These are phyloP conservation scores for Pseudogymnoascus sp. DNA, from an alignment of 2,329 filamentous ascomycete genomes.

Conservation along the genomic window DNA sequence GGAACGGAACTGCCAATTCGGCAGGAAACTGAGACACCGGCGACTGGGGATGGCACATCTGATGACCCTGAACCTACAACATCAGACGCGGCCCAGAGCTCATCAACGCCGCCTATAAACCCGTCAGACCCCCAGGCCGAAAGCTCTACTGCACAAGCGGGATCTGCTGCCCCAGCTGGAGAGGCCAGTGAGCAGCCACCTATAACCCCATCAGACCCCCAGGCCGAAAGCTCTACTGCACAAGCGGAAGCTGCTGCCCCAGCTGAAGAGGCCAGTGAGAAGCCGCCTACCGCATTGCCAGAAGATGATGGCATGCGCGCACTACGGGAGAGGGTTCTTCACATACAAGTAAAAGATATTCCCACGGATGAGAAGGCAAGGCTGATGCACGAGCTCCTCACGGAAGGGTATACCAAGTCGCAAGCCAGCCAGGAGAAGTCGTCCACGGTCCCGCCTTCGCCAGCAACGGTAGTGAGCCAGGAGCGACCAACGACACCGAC, in stretches of 20 bases:
- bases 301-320: conserved; percentile 71
- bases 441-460: conserved; percentile 17
- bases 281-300: conserved; percentile 34
- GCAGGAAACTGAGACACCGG: neutral
- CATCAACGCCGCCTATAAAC: neutral
- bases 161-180: neutral
- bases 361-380: conserved; percentile 57
- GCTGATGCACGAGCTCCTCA: conserved; percentile 61
- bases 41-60: neutral
- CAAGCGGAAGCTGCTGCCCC: neutral
- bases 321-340: conserved; percentile 58
- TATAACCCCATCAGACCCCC: neutral
- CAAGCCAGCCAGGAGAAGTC: conserved; percentile 27
- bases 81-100: neutral
- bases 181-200: conserved; percentile 10
- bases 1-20: neutral
- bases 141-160: neutral
- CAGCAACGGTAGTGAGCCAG: conserved; percentile 25
- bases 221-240: neutral
- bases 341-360: conserved; percentile 54
- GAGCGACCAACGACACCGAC: conserved; percentile 37
- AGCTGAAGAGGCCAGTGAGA: neutral
- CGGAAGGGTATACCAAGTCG: conserved; percentile 53
- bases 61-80: neutral
- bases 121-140: neutral